Evolutionary conservation across 805 yeast genomes (phyloP).

Genomic region (Saccharomycopsis javanensis): DNA sequence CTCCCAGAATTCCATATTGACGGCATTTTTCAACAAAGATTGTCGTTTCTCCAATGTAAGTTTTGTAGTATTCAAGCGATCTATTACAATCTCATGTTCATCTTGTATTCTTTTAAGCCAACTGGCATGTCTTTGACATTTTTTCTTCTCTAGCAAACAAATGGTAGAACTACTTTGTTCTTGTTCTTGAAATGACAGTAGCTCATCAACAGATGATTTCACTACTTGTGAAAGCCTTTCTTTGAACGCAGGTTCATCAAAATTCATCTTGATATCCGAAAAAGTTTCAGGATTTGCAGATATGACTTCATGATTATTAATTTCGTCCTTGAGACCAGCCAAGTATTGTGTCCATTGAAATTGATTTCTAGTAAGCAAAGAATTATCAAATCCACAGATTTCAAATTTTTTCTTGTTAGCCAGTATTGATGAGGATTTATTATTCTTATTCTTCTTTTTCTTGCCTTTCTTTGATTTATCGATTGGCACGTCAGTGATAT

Average conservation of each 20-base stretch:
- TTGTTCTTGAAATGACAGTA: background rate
- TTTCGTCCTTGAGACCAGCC: background rate
- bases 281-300: slow-evolving; percentile 1
- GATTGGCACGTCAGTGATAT: too few relatives aligned
- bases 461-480: background rate
- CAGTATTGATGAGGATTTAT: slow-evolving; percentile 17
- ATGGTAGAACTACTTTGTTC: slow-evolving; percentile 20
- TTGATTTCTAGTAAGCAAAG: background rate
- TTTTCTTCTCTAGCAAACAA: slow-evolving; percentile 45
- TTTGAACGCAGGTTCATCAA: background rate
- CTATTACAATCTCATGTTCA: slow-evolving; percentile 6
- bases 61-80: slow-evolving; percentile 1
- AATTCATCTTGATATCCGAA: background rate
- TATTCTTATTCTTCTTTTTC: background rate
- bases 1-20: slow-evolving; percentile 14
- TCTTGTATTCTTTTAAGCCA: slow-evolving; percentile 31
- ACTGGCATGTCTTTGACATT: slow-evolving; percentile 46
- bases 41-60: background rate
- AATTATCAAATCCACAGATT: background rate
- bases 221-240: background rate
- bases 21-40: background rate
- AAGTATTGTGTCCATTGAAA: slow-evolving; percentile 11
- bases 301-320: background rate
- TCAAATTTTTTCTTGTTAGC: background rate
- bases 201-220: background rate